Evolutionary conservation across 1,284 basidiomycete species (phyloP).

Genomic region (Rhizopogon parksii): DNA sequence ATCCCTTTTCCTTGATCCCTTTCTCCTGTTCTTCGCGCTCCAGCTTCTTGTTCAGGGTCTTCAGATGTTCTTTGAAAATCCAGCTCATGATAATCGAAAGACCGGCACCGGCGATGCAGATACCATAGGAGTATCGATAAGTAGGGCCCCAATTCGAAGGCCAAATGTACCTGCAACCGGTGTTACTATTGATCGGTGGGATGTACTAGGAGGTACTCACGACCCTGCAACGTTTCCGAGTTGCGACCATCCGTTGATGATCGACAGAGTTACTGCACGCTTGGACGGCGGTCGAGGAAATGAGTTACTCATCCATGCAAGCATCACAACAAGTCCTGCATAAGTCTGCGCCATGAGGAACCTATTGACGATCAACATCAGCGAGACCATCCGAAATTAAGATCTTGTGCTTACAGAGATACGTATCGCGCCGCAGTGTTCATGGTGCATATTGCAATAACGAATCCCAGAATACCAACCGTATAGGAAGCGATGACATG

Average conservation of each 20-base stretch:
- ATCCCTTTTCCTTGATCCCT: constrained; percentile 7
- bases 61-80: constrained; percentile 18
- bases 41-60: constrained; percentile 14
- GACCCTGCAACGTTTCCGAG: constrained; percentile 66
- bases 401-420: constrained; percentile 42
- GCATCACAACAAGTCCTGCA: constrained; percentile 58
- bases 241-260: constrained; percentile 66
- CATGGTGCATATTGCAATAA: constrained; percentile 70
- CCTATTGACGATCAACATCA: constrained; percentile 24
- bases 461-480: constrained; percentile 59
- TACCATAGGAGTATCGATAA: constrained; percentile 23
- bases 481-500: constrained; percentile 51
- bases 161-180: constrained; percentile 17
- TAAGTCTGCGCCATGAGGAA: constrained; percentile 72
- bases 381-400: constrained; percentile 4
- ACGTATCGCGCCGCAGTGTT: constrained; percentile 62
- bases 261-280: constrained; percentile 62
- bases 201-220: constrained; percentile 38
- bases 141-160: constrained; percentile 23
- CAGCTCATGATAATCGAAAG: constrained; percentile 18
- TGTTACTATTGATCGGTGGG: neutral
- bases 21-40: constrained; percentile 9
- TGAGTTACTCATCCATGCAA: constrained; percentile 62
- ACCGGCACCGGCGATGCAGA: constrained; percentile 18
- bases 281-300: constrained; percentile 64